phyloP scores from a whole-genome alignment of 2,329 filamentous ascomycete genomes.

The Nannizziopsis barbatae region DNA sequence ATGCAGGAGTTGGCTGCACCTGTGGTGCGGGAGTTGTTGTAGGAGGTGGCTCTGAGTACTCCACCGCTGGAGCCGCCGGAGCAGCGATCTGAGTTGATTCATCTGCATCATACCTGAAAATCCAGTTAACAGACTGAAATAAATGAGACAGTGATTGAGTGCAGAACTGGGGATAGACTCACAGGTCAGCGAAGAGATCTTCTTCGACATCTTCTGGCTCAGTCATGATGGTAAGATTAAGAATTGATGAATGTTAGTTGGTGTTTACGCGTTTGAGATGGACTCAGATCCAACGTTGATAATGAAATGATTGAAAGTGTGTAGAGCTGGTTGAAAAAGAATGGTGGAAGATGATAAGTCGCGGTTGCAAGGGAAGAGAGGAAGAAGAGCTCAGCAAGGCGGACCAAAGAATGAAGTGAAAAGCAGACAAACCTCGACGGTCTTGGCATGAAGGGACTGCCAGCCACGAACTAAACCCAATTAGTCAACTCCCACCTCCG shows the following conservation, averaged over 20 bases:
- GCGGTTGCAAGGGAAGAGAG: background rate
- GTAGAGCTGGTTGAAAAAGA: constrained; percentile 13
- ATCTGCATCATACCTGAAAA: constrained; percentile 55
- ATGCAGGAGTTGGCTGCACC: background rate
- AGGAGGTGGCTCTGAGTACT: constrained; percentile 24
- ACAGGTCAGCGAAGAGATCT: constrained; percentile 94
- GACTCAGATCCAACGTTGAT: background rate
- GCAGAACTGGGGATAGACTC: constrained; percentile 32
- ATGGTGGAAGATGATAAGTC: constrained; percentile 12
- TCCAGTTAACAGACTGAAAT: background rate
- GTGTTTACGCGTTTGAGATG: background rate
- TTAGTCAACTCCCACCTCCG: constrained; percentile 8
- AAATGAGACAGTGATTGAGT: background rate
- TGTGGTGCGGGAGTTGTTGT: constrained; percentile 4
- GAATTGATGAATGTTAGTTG: background rate
- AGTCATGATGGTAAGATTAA: constrained; percentile 49
- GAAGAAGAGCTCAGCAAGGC: constrained; percentile 1
- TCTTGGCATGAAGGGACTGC: constrained; percentile 5
- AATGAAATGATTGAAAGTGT: constrained; percentile 5
- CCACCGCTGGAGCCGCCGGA: constrained; percentile 29
- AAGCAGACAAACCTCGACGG: background rate
- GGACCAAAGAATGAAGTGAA: constrained; percentile 18
- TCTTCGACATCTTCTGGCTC: constrained; percentile 77
- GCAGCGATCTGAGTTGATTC: constrained; percentile 35
- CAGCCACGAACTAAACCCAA: constrained; percentile 14